Conservation (phyloP, 352 stramenopile species). For the Pseudoperonospora humuli region DNA sequence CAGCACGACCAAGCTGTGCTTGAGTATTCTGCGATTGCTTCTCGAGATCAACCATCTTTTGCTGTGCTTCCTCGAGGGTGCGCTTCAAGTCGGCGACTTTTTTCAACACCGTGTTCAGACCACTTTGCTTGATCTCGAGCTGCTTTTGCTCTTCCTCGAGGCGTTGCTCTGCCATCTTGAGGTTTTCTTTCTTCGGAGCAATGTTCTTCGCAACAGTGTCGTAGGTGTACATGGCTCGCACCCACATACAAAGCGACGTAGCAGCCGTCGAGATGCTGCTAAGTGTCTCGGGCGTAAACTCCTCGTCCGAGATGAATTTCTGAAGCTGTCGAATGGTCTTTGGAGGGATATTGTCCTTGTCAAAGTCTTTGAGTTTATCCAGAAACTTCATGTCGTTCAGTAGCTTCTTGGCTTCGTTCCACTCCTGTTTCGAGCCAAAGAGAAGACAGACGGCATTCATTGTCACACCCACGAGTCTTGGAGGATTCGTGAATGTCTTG, state of each 20-base stretch:
- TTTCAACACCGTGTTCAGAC: constrained; percentile 66
- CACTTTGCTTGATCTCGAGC: constrained; percentile 83
- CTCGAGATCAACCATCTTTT: constrained; percentile 91
- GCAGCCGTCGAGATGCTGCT: constrained; percentile 85
- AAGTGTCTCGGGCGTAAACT: constrained; percentile 89
- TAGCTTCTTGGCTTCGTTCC: constrained; percentile 88
- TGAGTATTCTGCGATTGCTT: constrained; percentile 82
- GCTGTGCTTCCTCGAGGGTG: constrained; percentile 80
- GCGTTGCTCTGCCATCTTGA: constrained; percentile 81
- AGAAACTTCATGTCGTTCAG: constrained; percentile 91
- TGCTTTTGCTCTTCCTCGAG: constrained; percentile 82
- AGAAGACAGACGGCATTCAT: constrained; percentile 91
- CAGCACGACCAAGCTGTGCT: constrained; percentile 83
- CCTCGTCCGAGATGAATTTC: constrained; percentile 85
- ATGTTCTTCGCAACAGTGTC: constrained; percentile 91
- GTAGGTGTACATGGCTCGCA: constrained; percentile 91
- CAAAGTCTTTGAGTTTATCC: constrained; percentile 81
- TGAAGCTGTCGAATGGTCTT: constrained; percentile 86
- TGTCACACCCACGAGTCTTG: constrained; percentile 82
- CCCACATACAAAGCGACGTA: constrained; percentile 92
- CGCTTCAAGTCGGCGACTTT: constrained; percentile 86
- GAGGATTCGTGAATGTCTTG: constrained; percentile 90
- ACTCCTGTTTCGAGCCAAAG: constrained; percentile 84
- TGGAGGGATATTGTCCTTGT: constrained; percentile 84
- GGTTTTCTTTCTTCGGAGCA: constrained; percentile 88